Conservation (phyloP, 176 grass and related monocot genomes). For the Lolium multiflorum region DNA sequence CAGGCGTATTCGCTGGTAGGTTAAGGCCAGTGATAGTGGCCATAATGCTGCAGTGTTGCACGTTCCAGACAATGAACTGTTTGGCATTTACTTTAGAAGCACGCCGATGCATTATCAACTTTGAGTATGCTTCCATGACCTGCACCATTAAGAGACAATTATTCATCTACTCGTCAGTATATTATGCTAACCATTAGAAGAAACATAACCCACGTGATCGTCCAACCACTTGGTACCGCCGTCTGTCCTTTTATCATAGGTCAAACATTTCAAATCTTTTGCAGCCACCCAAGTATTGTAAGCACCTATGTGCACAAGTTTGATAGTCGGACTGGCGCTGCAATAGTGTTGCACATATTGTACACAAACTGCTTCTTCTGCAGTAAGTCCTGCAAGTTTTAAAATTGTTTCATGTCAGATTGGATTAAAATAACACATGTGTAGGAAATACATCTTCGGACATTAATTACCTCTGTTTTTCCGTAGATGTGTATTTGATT, state of each 20-base stretch:
- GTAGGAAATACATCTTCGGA: neutral
- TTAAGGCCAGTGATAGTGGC: no score
- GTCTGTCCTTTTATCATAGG: neutral
- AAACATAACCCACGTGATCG: neutral
- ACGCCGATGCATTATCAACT: neutral
- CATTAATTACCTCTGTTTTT: neutral
- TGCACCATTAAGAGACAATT: neutral
- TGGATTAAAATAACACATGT: neutral
- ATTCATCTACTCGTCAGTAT: neutral
- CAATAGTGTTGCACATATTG: neutral
- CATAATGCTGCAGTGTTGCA: neutral
- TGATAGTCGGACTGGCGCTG: neutral
- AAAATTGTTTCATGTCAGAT: neutral
- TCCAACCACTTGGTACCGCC: neutral
- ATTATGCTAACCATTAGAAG: neutral
- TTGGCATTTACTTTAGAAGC: neutral
- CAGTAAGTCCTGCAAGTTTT: neutral
- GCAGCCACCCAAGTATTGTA: neutral
- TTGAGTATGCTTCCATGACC: neutral
- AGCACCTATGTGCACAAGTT: neutral
- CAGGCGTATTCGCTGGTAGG: no score
- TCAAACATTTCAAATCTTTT: neutral
- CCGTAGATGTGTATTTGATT: neutral
- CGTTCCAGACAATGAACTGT: neutral
- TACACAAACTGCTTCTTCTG: neutral